These are phyloP conservation scores for Populus alba DNA, from an alignment of 345 rosid species.

Conservation along the genomic window DNA sequence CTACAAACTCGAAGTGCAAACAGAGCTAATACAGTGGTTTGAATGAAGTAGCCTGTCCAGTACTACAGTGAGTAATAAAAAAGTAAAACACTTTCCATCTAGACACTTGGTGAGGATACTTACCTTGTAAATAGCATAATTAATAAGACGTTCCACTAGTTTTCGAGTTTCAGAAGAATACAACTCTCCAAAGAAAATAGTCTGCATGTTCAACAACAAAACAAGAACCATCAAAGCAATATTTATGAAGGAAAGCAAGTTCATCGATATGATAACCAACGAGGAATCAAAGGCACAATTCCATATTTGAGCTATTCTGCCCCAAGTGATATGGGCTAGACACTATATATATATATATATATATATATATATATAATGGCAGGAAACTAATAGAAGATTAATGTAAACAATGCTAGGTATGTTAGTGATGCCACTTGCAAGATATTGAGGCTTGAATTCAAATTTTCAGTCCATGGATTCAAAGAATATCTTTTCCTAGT, in stretches of 20 bases:
- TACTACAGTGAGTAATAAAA: not conserved
- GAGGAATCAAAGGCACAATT: not conserved
- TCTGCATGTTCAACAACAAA: slow-evolving; percentile 47
- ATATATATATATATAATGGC: not conserved
- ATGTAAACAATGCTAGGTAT: not conserved
- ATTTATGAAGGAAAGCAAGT: not conserved
- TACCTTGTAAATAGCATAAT: slow-evolving; percentile 97
- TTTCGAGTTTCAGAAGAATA: slow-evolving; percentile 76
- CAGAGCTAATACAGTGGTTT: not conserved
- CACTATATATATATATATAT: too few relatives aligned
- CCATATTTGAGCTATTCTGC: not conserved
- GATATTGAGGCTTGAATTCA: not conserved
- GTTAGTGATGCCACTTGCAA: not conserved
- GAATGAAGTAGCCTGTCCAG: not conserved
- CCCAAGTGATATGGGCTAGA: not conserved
- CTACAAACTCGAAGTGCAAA: not conserved
- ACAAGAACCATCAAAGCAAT: slow-evolving; percentile 9
- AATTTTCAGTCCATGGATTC: not conserved
- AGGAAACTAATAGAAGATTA: not conserved
- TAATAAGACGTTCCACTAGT: slow-evolving; percentile 81
- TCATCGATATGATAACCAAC: not conserved
- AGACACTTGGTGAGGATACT: slow-evolving; percentile 12
- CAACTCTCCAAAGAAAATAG: slow-evolving; percentile 75
- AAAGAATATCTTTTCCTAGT: not conserved
- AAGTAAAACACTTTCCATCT: not conserved